Conservation (phyloP, 2,329 filamentous ascomycete species). For the Lasiodiplodia sp. region DNA sequence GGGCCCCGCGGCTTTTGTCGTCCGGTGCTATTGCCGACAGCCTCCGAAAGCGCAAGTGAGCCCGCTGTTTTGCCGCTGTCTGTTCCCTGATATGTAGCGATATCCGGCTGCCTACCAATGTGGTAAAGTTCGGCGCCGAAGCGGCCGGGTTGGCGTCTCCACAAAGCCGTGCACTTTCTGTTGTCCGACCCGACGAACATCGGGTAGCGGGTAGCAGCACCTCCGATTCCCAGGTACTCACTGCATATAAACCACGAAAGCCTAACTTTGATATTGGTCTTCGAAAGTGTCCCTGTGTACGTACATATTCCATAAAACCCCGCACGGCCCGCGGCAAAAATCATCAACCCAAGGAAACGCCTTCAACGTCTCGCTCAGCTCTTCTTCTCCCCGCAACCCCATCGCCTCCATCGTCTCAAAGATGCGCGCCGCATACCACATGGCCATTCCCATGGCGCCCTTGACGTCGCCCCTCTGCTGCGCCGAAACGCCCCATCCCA, state of each 20-base stretch:
- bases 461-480: background rate
- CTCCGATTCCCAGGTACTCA: background rate
- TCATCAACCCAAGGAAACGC: background rate
- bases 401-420: background rate
- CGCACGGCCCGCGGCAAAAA: background rate
- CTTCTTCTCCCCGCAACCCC: background rate
- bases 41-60: background rate
- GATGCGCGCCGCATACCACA: background rate
- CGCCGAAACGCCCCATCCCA: background rate
- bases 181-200: background rate
- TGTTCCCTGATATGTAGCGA: background rate
- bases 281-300: background rate
- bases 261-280: background rate
- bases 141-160: background rate
- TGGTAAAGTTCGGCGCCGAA: background rate
- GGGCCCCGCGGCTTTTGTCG: constrained; percentile 7
- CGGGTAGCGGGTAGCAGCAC: background rate
- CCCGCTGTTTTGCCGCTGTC: background rate
- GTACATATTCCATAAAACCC: background rate
- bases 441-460: background rate
- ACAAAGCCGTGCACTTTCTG: background rate
- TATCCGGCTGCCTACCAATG: background rate
- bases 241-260: background rate
- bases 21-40: background rate
- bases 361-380: background rate